Percentiles rank a stretch among this genome's conserved stretches.
phyloP scores from a whole-genome alignment of 2,329 filamentous ascomycete species.

The Alternaria consortialis region DNA sequence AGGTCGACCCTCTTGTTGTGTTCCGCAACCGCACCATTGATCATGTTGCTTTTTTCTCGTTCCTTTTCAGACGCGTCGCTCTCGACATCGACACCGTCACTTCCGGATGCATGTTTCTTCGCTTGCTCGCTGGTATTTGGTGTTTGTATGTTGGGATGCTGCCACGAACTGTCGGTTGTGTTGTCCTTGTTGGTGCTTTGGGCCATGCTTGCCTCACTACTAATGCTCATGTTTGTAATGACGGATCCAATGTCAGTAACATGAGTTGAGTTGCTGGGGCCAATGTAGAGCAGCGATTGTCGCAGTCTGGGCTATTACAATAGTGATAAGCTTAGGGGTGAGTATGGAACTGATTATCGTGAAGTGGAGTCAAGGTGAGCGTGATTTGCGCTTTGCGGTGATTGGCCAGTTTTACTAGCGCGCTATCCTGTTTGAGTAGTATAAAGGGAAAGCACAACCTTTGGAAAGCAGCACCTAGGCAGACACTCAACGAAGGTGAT shows the following conservation, averaged over 20 bases:
- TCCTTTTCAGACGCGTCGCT: neutral
- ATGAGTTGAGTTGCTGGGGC: neutral
- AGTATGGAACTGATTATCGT: neutral
- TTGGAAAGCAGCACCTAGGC: neutral
- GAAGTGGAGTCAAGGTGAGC: neutral
- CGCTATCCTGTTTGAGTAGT: conserved; percentile 1
- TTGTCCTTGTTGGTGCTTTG: neutral
- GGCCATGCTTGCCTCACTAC: neutral
- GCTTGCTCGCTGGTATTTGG: neutral
- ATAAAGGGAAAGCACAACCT: neutral
- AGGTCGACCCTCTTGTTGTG: neutral
- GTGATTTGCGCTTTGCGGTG: conserved; percentile 1
- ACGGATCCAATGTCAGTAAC: neutral
- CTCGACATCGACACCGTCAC: neutral
- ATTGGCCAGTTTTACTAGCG: conserved; percentile 5
- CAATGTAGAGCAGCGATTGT: neutral
- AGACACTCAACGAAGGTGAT: neutral
- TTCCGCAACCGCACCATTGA: neutral
- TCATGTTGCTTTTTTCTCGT: neutral
- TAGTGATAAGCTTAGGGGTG: neutral
- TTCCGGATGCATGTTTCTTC: neutral
- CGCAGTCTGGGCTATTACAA: neutral
- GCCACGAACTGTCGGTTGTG: neutral
- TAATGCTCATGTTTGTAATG: conserved; percentile 3
- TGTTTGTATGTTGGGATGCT: neutral